Evolutionary conservation across 1,284 basidiomycete species (phyloP).

Genomic region (Butyriboletus appendiculatus): DNA sequence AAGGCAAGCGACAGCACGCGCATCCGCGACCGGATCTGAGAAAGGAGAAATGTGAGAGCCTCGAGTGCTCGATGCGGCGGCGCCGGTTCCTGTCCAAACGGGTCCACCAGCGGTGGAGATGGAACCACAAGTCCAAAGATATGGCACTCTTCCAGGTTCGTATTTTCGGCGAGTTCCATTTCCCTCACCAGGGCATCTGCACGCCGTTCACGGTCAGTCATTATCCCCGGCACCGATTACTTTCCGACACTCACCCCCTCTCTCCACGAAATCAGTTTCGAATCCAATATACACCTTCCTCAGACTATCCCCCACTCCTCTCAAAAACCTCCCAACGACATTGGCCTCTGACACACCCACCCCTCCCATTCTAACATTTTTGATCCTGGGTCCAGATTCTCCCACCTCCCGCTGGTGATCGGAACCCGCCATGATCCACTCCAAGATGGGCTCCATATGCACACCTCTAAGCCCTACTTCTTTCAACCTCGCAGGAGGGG

Average conservation of each 20-base stretch:
- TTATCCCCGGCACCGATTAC: not conserved
- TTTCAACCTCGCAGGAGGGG: conserved; percentile 23
- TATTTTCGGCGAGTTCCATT: conserved; percentile 28
- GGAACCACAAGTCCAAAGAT: conserved; percentile 36
- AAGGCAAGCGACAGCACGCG: conserved; percentile 32
- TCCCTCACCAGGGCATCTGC: conserved; percentile 30
- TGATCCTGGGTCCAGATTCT: conserved; percentile 11
- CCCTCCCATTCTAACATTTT: conserved; percentile 32
- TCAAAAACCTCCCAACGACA: conserved; percentile 29
- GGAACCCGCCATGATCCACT: conserved; percentile 29
- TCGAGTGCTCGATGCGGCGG: conserved; percentile 15
- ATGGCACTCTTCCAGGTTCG: conserved; percentile 31
- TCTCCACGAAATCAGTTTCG: conserved; percentile 32
- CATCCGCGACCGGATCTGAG: conserved; percentile 30
- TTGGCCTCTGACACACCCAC: conserved; percentile 28
- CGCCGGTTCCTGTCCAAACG: conserved; percentile 19
- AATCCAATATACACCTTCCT: conserved; percentile 34
- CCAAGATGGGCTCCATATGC: conserved; percentile 25
- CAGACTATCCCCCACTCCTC: conserved; percentile 19
- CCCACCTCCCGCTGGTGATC: conserved; percentile 11
- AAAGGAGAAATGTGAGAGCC: conserved; percentile 29
- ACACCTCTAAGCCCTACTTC: conserved; percentile 31
- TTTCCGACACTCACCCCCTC: conserved; percentile 28
- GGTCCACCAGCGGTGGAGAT: conserved; percentile 29
- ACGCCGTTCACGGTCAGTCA: conserved; percentile 9